These are phyloP conservation scores for Saccharomyces hybrid DNA, from an alignment of 1,139 yeast species.

Conservation along the genomic window DNA sequence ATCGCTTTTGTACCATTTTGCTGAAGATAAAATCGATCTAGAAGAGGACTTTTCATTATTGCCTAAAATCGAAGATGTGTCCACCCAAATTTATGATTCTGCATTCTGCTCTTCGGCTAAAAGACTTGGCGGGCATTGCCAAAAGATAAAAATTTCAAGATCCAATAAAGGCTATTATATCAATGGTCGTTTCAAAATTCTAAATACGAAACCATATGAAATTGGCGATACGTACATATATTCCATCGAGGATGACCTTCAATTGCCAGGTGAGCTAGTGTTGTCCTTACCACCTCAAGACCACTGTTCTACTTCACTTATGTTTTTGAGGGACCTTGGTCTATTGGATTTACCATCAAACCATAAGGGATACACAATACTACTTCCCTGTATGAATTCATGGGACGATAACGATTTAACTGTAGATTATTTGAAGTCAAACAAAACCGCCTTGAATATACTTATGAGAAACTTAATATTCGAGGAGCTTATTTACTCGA, in stretches of 20 bases:
- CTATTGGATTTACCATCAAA: slow-evolving; percentile 41
- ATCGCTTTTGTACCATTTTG: slow-evolving; percentile 61
- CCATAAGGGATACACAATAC: slow-evolving; percentile 59
- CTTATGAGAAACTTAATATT: slow-evolving; percentile 55
- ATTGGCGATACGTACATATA: slow-evolving; percentile 58
- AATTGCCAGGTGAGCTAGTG: slow-evolving; percentile 47
- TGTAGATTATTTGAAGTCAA: slow-evolving; percentile 48
- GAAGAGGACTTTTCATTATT: slow-evolving; percentile 25
- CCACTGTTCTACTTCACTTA: slow-evolving; percentile 46
- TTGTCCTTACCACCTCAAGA: slow-evolving; percentile 49
- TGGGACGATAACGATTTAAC: slow-evolving; percentile 67
- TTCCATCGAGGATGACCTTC: slow-evolving; percentile 50
- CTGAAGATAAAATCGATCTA: slow-evolving; percentile 39
- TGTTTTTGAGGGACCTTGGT: slow-evolving; percentile 43
- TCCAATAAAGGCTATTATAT: slow-evolving; percentile 38
- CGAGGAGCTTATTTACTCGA: slow-evolving; percentile 61
- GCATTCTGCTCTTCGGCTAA: slow-evolving; percentile 37
- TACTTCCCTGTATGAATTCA: slow-evolving; percentile 70
- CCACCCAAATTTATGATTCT: slow-evolving; percentile 38
- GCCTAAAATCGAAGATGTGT: slow-evolving; percentile 4
- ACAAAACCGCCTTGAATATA: slow-evolving; percentile 43
- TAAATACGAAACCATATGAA: slow-evolving; percentile 38
- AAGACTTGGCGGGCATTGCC: slow-evolving; percentile 40
- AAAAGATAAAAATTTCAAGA: slow-evolving; percentile 38
- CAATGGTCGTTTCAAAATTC: slow-evolving; percentile 41